Evolutionary conservation across 768 basidiomycete species (phyloP), one percentile per base, ranked within the genome.

Genomic region (Macrolepiota fuliginosa): DNA sequence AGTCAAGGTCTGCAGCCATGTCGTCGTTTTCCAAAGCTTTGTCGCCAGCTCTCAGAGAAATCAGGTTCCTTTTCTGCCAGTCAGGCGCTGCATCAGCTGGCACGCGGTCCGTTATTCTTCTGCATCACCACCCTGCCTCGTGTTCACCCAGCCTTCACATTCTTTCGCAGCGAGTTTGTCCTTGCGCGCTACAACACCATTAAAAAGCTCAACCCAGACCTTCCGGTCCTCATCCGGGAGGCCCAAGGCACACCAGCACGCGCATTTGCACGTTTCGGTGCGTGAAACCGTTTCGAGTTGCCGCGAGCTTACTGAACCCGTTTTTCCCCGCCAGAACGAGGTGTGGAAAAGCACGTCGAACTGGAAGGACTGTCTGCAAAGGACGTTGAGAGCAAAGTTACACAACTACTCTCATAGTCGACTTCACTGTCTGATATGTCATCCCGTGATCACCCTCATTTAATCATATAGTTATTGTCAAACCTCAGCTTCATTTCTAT

Each of bases 231-330:
- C 67, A 90, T 94, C 68, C 82, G 92, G 67, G 90, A 92, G 75
- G 92, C 91, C 15, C 78, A 76, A 56, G 90, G 87, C 39, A 92
- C 90, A 7, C 91, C 90, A 39, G 91, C 91, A 63, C 81, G 92
- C 69, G 84, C 84, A 51, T 94, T 93, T 81, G 92, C 90, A 56
- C 81, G 92, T 69, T 94, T 91, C 70, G 92, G 92, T 94, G 76
- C 73, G 90, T 73, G 22, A 46, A 27, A 6, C 15, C n/a, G 39
- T 51, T 52, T 63, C 56, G 49, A 52, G 63, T 59, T n/a, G 1
- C 35, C 56, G 37, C 58, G 51, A 56, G 37, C 22, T 51, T 24
- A 32, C 32, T 58, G 45, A 65, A 62, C 49, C 67, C 60, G 10
- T 57, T 50, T 62, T 65, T 53, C 57, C 13, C 46, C 42, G 24